Conservation (phyloP, 129 eudicot species). For the Gnaphalium uliginosum region DNA sequence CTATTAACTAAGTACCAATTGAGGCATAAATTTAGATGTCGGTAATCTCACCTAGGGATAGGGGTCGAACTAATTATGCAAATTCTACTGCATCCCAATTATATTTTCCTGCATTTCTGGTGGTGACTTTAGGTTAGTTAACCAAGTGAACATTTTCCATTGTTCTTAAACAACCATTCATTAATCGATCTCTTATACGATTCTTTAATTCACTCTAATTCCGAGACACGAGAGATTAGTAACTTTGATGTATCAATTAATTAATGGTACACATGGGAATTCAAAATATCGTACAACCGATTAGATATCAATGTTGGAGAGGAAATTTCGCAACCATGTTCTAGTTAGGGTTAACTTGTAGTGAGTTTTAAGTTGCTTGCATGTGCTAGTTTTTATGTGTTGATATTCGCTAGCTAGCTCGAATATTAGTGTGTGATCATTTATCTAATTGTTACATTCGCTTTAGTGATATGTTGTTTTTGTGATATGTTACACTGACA, state of each 20-base stretch:
- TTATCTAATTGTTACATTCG: neutral
- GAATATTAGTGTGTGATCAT: neutral
- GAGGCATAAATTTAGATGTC: neutral
- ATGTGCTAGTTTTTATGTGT: neutral
- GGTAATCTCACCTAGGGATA: constrained; percentile 5
- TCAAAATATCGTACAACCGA: neutral
- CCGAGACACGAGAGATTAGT: neutral
- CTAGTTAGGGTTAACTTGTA: neutral
- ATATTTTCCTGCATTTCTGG: constrained; percentile 3
- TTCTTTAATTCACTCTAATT: neutral
- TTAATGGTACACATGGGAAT: neutral
- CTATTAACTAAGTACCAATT: neutral
- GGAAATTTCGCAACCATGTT: neutral
- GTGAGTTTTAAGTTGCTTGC: neutral
- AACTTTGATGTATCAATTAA: neutral
- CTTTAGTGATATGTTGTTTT: no score
- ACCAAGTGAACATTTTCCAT: neutral
- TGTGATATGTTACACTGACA: neutral
- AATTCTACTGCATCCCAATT: neutral
- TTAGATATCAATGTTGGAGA: neutral
- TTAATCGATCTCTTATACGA: neutral
- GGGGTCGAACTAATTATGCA: constrained; percentile 12
- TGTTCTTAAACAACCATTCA: neutral
- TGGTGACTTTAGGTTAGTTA: neutral
- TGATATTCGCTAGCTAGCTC: neutral